phyloP scores from a whole-genome alignment of 495 filamentous ascomycete species.

The Aspergillus carlsbadensis region DNA sequence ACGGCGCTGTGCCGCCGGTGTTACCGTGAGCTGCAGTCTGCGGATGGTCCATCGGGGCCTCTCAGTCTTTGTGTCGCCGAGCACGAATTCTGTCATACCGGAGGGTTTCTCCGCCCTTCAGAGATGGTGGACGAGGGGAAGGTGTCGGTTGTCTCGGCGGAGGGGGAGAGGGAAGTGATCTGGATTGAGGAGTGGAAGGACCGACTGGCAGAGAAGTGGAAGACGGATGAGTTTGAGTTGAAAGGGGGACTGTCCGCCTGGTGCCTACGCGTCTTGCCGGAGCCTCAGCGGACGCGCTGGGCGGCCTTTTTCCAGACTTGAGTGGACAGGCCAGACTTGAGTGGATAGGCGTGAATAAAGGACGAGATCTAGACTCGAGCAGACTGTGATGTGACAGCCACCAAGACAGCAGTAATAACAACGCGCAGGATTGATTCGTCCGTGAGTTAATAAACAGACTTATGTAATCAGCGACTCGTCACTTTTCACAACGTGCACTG shows the following conservation, averaged over 20 bases:
- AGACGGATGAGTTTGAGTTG: neutral
- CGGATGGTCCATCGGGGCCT: too few relatives aligned
- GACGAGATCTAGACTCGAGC: too few relatives aligned
- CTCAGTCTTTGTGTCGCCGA: neutral
- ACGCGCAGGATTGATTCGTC: too few relatives aligned
- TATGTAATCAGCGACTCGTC: neutral
- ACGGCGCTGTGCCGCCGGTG: slow-evolving; percentile 1
- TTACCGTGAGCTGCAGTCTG: neutral
- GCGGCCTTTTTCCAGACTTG: too few relatives aligned
- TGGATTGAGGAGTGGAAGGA: slow-evolving; percentile 13
- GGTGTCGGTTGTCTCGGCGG: neutral
- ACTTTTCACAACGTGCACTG: neutral
- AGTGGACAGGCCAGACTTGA: slow-evolving; percentile 4
- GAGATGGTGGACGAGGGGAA: neutral
- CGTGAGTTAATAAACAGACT: too few relatives aligned
- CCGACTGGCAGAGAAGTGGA: slow-evolving; percentile 5
- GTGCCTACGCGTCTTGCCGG: neutral
- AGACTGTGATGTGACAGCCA: too few relatives aligned
- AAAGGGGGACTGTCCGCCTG: neutral
- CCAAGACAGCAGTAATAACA: too few relatives aligned
- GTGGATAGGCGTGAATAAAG: too few relatives aligned
- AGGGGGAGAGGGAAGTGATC: neutral
- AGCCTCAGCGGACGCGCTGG: neutral
- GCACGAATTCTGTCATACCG: slow-evolving; percentile 11
- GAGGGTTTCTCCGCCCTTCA: neutral